Conservation (phyloP, 371 early-diverging fungal species). For the Mortierella sp. region DNA sequence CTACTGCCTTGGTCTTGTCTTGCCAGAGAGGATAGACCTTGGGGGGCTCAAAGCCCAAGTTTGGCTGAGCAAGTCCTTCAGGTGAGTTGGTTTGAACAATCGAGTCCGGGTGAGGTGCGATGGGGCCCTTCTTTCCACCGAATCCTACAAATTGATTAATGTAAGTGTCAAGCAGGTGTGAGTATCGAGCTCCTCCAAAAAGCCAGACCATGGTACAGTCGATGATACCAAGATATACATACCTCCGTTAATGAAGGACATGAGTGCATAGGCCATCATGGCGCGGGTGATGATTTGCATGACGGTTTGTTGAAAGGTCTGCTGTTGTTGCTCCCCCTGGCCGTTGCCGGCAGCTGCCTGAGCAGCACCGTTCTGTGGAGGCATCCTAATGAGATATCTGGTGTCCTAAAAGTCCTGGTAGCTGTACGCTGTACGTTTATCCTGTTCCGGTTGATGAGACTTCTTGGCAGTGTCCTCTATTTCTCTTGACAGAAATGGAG, state of each 20-base stretch:
- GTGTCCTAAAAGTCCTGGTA: neutral
- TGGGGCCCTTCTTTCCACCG: conserved; percentile 20
- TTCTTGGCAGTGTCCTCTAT: neutral
- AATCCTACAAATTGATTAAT: conserved; percentile 14
- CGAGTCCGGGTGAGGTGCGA: conserved; percentile 20
- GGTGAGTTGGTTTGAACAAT: conserved; percentile 16
- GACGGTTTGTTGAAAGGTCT: conserved; percentile 22
- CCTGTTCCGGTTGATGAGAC: neutral
- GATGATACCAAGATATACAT: neutral
- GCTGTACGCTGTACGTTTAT: neutral
- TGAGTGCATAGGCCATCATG: conserved; percentile 34
- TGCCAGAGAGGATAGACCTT: conserved; percentile 46
- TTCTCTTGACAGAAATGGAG: neutral
- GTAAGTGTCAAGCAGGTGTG: neutral
- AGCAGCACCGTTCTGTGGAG: conserved; percentile 33
- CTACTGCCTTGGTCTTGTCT: conserved; percentile 37
- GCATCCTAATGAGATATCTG: conserved; percentile 18
- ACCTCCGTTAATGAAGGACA: conserved; percentile 39
- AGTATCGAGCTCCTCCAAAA: neutral
- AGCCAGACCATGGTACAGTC: neutral
- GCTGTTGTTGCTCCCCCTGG: conserved; percentile 26
- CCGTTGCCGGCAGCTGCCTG: conserved; percentile 15
- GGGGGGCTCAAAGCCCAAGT: conserved; percentile 8
- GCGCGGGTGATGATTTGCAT: conserved; percentile 48
- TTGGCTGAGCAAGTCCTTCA: conserved; percentile 17